Conservation (phyloP, 306 rosid genomes). For the Elaeagnus macrophylla region DNA sequence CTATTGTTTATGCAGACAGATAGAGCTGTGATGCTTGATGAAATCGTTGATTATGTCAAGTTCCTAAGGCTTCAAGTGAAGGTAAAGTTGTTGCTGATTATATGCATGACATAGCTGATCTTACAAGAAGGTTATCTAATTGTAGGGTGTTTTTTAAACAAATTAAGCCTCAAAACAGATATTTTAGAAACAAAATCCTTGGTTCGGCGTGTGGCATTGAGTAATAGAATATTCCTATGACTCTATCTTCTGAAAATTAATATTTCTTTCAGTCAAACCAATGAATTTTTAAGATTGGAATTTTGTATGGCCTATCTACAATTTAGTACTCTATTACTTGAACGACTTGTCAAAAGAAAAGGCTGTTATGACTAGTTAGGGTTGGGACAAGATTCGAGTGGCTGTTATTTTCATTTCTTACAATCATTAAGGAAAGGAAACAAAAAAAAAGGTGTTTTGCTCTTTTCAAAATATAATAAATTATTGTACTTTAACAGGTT, state of each 20-base stretch:
- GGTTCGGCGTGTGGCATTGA: no score
- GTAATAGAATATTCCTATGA: no score
- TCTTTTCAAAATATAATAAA: conserved; percentile 6
- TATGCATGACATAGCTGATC: neutral
- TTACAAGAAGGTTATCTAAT: neutral
- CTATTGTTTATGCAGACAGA: conserved; percentile 51
- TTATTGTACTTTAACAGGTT: conserved; percentile 53
- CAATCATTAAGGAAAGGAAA: conserved; percentile 11
- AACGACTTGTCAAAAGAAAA: neutral
- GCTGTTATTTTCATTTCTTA: conserved; percentile 10
- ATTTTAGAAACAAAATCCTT: no score
- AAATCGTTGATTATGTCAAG: conserved; percentile 93
- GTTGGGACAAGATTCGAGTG: conserved; percentile 1
- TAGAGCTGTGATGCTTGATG: conserved; percentile 96
- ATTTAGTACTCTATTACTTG: neutral
- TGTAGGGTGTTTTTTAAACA: neutral
- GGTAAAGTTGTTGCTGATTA: conserved; percentile 31
- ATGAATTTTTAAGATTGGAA: neutral
- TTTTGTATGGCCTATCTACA: neutral
- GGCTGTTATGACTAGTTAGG: conserved; percentile 11
- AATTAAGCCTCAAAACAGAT: neutral
- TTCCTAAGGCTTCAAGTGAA: conserved; percentile 93
- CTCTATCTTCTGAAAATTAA: no score
- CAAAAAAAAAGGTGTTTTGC: neutral
- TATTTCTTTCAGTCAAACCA: no score